Conservation (phyloP, 352 stramenopile genomes). For the Globisporangium carolinianum region DNA sequence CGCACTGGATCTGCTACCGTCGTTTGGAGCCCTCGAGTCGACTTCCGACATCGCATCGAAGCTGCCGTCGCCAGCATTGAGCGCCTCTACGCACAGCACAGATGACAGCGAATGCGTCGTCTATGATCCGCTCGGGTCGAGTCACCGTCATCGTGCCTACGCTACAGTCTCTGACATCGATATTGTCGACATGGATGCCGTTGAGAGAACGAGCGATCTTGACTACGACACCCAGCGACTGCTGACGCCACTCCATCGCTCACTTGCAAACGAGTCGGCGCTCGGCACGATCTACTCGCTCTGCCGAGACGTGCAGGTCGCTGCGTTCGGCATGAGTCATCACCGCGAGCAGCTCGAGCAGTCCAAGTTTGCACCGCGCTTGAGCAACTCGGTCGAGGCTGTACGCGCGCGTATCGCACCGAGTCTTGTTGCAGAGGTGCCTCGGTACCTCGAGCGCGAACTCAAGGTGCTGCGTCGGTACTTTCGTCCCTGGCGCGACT, state of each 20-base stretch:
- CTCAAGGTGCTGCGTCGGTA: constrained; percentile 63
- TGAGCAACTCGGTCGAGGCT: neutral
- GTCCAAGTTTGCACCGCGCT: neutral
- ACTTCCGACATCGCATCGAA: neutral
- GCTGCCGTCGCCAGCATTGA: neutral
- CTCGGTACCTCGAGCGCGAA: constrained; percentile 48
- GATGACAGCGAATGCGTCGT: neutral
- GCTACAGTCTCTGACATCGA: neutral
- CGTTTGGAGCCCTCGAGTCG: constrained; percentile 7
- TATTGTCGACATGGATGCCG: neutral
- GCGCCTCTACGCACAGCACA: neutral
- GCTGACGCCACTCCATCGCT: too few relatives aligned
- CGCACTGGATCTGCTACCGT: constrained; percentile 28
- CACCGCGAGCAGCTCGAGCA: neutral
- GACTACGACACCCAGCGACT: too few relatives aligned
- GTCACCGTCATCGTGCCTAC: too few relatives aligned
- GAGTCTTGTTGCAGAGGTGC: neutral
- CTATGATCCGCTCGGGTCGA: neutral
- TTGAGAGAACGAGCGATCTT: too few relatives aligned
- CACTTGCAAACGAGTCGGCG: neutral
- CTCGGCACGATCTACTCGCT: constrained; percentile 14
- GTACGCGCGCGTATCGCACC: neutral
- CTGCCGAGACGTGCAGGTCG: constrained; percentile 13
- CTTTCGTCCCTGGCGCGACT: constrained; percentile 32
- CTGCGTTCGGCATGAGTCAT: constrained; percentile 13